A percentile compares a stretch with the other conserved stretches of the same genome.
phyloP scores from a whole-genome alignment of 2,329 filamentous ascomycete species.

The Calonectria honghensis region DNA sequence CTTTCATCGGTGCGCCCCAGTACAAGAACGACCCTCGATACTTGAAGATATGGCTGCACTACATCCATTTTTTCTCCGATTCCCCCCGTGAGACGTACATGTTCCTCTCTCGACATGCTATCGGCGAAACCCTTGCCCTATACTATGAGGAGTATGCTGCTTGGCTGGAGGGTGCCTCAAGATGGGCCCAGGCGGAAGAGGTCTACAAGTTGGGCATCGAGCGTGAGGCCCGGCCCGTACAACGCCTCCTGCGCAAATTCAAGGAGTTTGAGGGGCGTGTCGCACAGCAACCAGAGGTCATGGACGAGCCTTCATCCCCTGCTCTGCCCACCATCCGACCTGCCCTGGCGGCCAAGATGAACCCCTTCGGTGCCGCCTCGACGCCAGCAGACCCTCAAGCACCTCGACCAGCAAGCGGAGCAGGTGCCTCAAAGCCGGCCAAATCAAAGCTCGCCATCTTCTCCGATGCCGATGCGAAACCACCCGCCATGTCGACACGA shows the following conservation, averaged over 20 bases:
- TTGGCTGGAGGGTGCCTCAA: slow-evolving; percentile 89
- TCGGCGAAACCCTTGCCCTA: slow-evolving; percentile 90
- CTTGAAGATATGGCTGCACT: slow-evolving; percentile 93
- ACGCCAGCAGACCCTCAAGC: slow-evolving; percentile 79
- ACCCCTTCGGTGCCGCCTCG: slow-evolving; percentile 83
- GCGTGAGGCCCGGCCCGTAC: slow-evolving; percentile 87
- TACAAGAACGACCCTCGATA: slow-evolving; percentile 98
- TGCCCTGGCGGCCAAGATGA: slow-evolving; percentile 88
- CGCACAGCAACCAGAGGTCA: slow-evolving; percentile 77
- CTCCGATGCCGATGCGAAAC: slow-evolving; percentile 81
- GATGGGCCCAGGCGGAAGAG: slow-evolving; percentile 95
- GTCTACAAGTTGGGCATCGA: slow-evolving; percentile 94
- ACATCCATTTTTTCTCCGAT: slow-evolving; percentile 94
- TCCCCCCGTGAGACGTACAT: slow-evolving; percentile 94
- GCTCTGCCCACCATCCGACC: slow-evolving; percentile 89
- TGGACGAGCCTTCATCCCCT: slow-evolving; percentile 85
- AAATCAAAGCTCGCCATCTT: slow-evolving; percentile 94
- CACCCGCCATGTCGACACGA: slow-evolving; percentile 73
- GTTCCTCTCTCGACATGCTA: slow-evolving; percentile 90
- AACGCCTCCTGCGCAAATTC: slow-evolving; percentile 91
- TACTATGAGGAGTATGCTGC: slow-evolving; percentile 98
- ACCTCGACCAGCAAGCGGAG: slow-evolving; percentile 69
- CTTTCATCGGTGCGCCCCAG: slow-evolving; percentile 88
- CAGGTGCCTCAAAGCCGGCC: slow-evolving; percentile 76
- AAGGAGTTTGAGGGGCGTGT: slow-evolving; percentile 90